Evolutionary conservation across 2,329 filamentous ascomycete genomes (phyloP), one percentile per base, ranked within the genome.

Genomic region (Sarocladium oryzae): DNA sequence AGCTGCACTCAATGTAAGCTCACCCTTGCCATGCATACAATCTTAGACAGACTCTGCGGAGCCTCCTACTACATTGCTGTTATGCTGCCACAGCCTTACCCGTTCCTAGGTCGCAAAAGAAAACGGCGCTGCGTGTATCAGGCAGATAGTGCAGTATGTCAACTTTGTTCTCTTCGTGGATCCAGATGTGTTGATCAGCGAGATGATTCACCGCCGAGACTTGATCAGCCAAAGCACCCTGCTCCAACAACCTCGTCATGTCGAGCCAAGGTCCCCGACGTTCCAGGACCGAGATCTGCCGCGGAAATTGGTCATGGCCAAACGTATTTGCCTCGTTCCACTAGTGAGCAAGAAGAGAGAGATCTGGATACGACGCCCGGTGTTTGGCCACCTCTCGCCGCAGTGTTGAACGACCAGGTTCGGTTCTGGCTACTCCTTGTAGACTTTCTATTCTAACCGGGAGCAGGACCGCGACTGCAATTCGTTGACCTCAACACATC

Each of bases 81-180:
- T 32, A 32, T 32, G 28, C 28, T 32, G 28, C 8, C 13, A 32
- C 28, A 8, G 13, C 8, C 28, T 32, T 7, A 32, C 13, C 28
- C 28, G 8, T 30, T 4, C 2, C 20, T 21, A 75, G 72, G 72
- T 52, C 69, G 72, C 43, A 67, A 72, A 15, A 68, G 72, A 38
- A 76, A 75, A 58, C 73, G 73, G 26, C 66, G 71, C 41, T 75
- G 72, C 56, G 68, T 67, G 38, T 74, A 63, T 51, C 55, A 64
- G 21, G 53, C 65, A 8, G 68, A 69, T 37, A 68, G 68, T 50
- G 59, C 65, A 21, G 61, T 68, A n/a, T 76, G 72, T 56, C 65
- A 65, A 6, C 63, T 69, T 53, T 75, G 72, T 59, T 46, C 36
- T 11, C 26, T 36, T 35, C 54, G 55, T 15, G 23, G 51, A 18